Evolutionary conservation across 2,329 filamentous ascomycete genomes (phyloP).

Genomic region (Stenocarpella maydis): DNA sequence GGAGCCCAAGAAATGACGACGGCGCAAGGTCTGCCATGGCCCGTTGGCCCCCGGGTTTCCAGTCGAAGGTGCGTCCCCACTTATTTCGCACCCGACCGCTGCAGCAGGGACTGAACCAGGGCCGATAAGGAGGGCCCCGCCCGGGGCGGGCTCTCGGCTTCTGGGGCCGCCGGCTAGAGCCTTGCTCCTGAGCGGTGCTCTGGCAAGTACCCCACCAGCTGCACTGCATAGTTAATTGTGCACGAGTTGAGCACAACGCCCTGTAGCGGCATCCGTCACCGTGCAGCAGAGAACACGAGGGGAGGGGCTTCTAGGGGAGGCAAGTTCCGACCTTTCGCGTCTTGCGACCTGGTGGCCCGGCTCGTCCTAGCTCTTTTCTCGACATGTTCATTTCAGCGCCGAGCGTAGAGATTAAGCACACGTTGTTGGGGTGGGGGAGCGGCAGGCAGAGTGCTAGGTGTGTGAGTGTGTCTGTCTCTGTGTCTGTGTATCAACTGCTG

Average conservation of each 20-base stretch:
- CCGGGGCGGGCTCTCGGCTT: constrained; percentile 18
- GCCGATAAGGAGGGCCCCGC: constrained; percentile 2
- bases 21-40: background rate
- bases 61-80: background rate
- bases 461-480: too few relatives aligned
- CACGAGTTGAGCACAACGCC: background rate
- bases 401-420: background rate
- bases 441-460: background rate
- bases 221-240: too few relatives aligned
- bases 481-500: too few relatives aligned
- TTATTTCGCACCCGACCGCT: constrained; percentile 1
- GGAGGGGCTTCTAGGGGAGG: background rate
- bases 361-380: background rate
- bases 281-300: background rate
- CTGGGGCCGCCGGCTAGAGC: background rate
- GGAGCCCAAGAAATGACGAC: constrained; percentile 1
- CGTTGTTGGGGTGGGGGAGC: background rate
- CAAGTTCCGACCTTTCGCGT: background rate
- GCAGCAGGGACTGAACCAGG: background rate
- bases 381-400: background rate
- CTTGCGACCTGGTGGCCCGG: constrained; percentile 2
- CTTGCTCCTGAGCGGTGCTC: background rate
- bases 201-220: too few relatives aligned
- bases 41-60: background rate
- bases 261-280: constrained; percentile 3